phyloP scores from a whole-genome alignment of 352 stramenopile species.

The Phytophthora aleatoria region DNA sequence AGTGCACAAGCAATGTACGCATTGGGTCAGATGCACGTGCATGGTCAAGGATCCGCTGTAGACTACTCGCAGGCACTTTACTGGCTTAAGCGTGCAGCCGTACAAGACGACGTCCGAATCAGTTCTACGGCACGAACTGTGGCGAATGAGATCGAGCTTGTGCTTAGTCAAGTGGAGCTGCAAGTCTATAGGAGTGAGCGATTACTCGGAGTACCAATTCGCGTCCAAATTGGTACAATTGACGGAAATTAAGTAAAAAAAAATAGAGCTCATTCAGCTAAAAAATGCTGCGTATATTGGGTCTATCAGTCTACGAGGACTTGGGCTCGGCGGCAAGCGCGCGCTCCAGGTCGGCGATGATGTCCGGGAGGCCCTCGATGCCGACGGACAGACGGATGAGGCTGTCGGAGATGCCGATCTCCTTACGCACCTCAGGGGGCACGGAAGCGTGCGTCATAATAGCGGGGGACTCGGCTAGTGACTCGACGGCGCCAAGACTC shows the following conservation, averaged over 20 bases:
- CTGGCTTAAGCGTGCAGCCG: conserved; percentile 49
- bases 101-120: conserved; percentile 37
- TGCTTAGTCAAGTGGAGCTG: conserved; percentile 50
- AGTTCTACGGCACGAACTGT: conserved; percentile 25
- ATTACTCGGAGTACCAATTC: conserved; percentile 47
- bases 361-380: conserved; percentile 93
- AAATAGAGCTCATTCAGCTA: not conserved
- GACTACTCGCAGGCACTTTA: conserved; percentile 57
- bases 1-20: conserved; percentile 57
- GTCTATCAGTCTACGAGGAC: conserved; percentile 31
- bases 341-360: conserved; percentile 89
- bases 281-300: conserved; percentile 6
- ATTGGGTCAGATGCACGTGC: conserved; percentile 53
- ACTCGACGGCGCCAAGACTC: conserved; percentile 94
- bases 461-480: conserved; percentile 93
- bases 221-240: conserved; percentile 44
- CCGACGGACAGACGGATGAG: conserved; percentile 93
- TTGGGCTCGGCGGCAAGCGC: conserved; percentile 64
- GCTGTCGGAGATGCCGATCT: conserved; percentile 92
- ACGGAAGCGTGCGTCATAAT: conserved; percentile 96
- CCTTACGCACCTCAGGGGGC: conserved; percentile 83
- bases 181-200: conserved; percentile 48
- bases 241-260: conserved; percentile 25
- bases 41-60: conserved; percentile 38
- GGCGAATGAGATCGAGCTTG: conserved; percentile 41